phyloP scores from a whole-genome alignment of 2,329 filamentous ascomycete species.

The Teratosphaeria zuluensis region DNA sequence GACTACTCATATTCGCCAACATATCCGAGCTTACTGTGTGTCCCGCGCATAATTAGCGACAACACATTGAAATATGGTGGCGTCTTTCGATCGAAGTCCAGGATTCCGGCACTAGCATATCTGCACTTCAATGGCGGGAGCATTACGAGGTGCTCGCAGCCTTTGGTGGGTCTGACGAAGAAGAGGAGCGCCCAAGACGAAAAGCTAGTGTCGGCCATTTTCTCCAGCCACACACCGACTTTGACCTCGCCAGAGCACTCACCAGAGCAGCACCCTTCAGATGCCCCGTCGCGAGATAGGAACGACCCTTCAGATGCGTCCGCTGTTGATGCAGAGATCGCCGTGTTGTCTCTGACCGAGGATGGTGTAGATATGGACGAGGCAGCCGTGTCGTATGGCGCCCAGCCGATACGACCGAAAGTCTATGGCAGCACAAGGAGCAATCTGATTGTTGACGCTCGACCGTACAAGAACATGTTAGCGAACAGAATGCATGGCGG shows the following conservation, averaged over 20 bases:
- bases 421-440: constrained; percentile 88
- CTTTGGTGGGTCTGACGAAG: constrained; percentile 66
- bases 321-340: background rate
- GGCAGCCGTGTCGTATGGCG: constrained; percentile 5
- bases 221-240: constrained; percentile 49
- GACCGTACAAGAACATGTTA: constrained; percentile 86
- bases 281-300: background rate
- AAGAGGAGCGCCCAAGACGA: constrained; percentile 95
- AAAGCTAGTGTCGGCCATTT: constrained; percentile 84
- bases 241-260: constrained; percentile 6
- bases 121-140: constrained; percentile 97
- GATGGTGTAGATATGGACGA: constrained; percentile 6
- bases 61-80: constrained; percentile 91
- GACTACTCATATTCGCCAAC: constrained; percentile 90
- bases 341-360: background rate
- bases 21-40: constrained; percentile 75
- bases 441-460: constrained; percentile 91
- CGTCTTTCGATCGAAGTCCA: constrained; percentile 75
- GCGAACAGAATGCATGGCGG: constrained; percentile 89
- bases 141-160: constrained; percentile 90
- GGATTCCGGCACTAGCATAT: constrained; percentile 85
- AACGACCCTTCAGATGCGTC: background rate
- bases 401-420: constrained; percentile 7
- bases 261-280: constrained; percentile 2
- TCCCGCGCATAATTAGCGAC: constrained; percentile 87